Percentiles rank a stretch among this genome's conserved stretches.
phyloP scores from a whole-genome alignment of 2,329 filamentous ascomycete species.

The Aureobasidium sp. region DNA sequence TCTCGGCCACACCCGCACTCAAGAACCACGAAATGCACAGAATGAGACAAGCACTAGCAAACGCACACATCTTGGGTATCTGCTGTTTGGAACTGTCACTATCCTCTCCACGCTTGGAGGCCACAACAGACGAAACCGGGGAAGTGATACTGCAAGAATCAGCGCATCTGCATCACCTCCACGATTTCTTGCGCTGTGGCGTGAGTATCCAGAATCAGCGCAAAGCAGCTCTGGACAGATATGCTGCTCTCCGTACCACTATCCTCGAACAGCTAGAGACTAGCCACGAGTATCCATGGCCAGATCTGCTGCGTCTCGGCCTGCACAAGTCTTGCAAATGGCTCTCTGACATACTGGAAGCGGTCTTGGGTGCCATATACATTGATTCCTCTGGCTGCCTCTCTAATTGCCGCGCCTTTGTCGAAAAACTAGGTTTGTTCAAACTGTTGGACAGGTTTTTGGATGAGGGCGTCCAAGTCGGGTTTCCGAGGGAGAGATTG shows the following conservation, averaged over 20 bases:
- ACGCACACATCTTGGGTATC: constrained; percentile 73
- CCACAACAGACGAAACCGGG: background rate
- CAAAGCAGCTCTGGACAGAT: constrained; percentile 38
- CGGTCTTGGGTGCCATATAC: constrained; percentile 73
- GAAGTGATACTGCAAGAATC: constrained; percentile 12
- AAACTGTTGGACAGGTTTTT: constrained; percentile 56
- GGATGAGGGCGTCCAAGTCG: constrained; percentile 45
- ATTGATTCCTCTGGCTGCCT: constrained; percentile 64
- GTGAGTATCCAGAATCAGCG: constrained; percentile 44
- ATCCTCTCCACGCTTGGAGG: constrained; percentile 25
- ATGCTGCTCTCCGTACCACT: constrained; percentile 40
- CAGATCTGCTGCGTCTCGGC: constrained; percentile 53
- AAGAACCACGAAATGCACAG: constrained; percentile 63
- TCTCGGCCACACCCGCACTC: constrained; percentile 42
- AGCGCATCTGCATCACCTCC: constrained; percentile 17
- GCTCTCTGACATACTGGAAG: constrained; percentile 78
- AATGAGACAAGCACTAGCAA: constrained; percentile 69
- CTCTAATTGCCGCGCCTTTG: constrained; percentile 51
- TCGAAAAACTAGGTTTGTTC: constrained; percentile 60
- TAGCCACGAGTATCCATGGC: constrained; percentile 66
- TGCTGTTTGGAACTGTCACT: constrained; percentile 55
- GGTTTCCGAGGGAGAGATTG: constrained; percentile 62
- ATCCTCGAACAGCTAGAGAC: constrained; percentile 47
- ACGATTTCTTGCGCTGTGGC: constrained; percentile 28
- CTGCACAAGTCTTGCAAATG: constrained; percentile 59